Conservation (phyloP, 345 rosid genomes). For the Moringa oleifera region DNA sequence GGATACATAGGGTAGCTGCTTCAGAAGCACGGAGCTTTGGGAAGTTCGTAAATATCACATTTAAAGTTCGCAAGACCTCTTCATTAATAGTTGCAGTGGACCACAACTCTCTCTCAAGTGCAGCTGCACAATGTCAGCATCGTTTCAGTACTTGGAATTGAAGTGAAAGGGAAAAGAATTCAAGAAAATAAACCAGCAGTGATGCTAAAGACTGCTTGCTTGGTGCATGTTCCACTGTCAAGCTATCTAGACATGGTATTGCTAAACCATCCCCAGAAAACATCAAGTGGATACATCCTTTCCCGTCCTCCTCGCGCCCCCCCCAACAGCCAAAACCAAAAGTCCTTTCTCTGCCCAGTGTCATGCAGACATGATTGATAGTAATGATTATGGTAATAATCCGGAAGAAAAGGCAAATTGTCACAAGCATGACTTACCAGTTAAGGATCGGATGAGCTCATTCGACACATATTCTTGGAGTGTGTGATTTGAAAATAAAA, state of each 20-base stretch:
- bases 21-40: conserved; percentile 83
- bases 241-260: conserved; percentile 1
- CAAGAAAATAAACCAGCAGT: not conserved
- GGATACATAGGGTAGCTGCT: conserved; percentile 86
- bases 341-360: not conserved
- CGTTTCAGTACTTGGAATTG: not conserved
- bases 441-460: conserved; percentile 80
- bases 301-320: too few relatives aligned
- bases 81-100: conserved; percentile 65
- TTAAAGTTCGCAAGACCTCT: conserved; percentile 68
- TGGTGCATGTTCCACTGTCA: not conserved
- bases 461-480: conserved; percentile 88
- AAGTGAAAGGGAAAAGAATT: not conserved
- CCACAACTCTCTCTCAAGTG: conserved; percentile 88
- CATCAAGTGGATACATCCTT: too few relatives aligned
- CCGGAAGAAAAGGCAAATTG: not conserved
- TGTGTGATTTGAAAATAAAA: conserved; percentile 83
- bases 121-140: conserved; percentile 47
- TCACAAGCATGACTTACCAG: conserved; percentile 36
- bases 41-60: conserved; percentile 74
- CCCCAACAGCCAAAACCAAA: too few relatives aligned
- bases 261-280: not conserved
- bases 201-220: not conserved
- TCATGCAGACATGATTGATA: too few relatives aligned
- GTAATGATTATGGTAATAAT: not conserved